phyloP scores from a whole-genome alignment of 2,329 filamentous ascomycete genomes.

The Trichoderma sp. region DNA sequence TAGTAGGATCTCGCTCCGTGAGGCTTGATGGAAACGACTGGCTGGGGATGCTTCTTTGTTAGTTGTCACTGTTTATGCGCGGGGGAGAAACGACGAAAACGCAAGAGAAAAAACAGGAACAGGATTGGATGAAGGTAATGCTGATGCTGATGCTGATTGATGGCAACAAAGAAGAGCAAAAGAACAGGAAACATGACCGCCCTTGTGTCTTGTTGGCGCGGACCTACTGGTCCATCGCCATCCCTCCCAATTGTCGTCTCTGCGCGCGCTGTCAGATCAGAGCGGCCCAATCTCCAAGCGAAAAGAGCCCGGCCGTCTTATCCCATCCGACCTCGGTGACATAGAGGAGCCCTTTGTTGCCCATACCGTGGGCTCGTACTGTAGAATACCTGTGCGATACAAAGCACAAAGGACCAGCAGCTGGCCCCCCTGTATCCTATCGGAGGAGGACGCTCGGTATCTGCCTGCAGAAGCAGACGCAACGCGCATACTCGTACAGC shows the following conservation, averaged over 20 bases:
- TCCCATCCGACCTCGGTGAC: neutral
- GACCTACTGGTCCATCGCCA: slow-evolving; percentile 9
- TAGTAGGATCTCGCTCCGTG: neutral
- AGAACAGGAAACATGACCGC: neutral
- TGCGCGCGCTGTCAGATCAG: neutral
- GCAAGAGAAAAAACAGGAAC: neutral
- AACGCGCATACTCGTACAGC: neutral
- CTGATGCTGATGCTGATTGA: neutral
- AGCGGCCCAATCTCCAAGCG: neutral
- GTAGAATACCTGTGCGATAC: neutral
- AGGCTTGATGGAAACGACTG: neutral
- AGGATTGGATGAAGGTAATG: neutral
- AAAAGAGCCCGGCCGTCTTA: neutral
- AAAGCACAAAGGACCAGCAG: neutral
- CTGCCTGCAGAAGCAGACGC: neutral
- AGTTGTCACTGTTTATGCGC: neutral
- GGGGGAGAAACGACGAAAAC: neutral
- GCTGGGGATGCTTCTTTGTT: neutral
- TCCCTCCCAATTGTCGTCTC: neutral
- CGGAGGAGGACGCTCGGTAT: neutral
- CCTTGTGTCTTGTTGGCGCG: neutral
- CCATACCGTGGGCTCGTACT: neutral
- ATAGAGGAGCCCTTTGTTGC: neutral
- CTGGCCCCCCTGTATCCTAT: neutral
- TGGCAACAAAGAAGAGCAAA: neutral